These are phyloP conservation scores for Candida sojae DNA, from an alignment of 1,139 yeast species.

Conservation along the genomic window DNA sequence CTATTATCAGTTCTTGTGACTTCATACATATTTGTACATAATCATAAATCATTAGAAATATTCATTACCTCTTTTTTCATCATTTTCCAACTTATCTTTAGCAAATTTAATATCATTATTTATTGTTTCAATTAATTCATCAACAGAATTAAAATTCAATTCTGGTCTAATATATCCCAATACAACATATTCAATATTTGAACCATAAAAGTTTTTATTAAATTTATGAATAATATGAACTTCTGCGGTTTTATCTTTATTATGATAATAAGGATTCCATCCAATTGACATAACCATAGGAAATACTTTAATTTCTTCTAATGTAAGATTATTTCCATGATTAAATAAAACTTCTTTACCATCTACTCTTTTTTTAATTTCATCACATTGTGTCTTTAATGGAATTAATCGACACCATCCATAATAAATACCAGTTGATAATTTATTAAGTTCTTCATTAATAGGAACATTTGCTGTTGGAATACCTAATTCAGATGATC, in stretches of 20 bases:
- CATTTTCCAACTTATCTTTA: constrained; percentile 39
- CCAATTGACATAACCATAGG: constrained; percentile 98
- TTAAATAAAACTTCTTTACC: constrained; percentile 53
- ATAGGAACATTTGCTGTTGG: constrained; percentile 94
- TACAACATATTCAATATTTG: constrained; percentile 63
- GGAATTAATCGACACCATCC: constrained; percentile 67
- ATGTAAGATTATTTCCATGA: constrained; percentile 55
- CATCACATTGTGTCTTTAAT: constrained; percentile 7
- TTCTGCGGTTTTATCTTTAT: constrained; percentile 79
- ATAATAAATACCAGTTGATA: constrained; percentile 86
- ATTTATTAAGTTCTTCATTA: constrained; percentile 42
- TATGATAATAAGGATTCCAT: constrained; percentile 90
- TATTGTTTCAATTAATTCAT: constrained; percentile 85
- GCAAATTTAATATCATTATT: constrained; percentile 77
- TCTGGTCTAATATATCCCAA: constrained; percentile 94
- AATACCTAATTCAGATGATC: constrained; percentile 88
- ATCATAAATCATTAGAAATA: not conserved
- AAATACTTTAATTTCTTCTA: constrained; percentile 44
- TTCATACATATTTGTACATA: too few relatives aligned
- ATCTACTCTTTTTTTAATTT: constrained; percentile 30
- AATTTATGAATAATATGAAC: constrained; percentile 84
- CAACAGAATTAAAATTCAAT: constrained; percentile 79
- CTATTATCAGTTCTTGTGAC: too few relatives aligned
- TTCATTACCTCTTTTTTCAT: constrained; percentile 7
- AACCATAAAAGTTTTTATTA: constrained; percentile 75